A percentile compares a stretch with the other conserved stretches of the same genome.
phyloP scores from a whole-genome alignment of 2,329 filamentous ascomycete species.

The Colletotrichum phormii region DNA sequence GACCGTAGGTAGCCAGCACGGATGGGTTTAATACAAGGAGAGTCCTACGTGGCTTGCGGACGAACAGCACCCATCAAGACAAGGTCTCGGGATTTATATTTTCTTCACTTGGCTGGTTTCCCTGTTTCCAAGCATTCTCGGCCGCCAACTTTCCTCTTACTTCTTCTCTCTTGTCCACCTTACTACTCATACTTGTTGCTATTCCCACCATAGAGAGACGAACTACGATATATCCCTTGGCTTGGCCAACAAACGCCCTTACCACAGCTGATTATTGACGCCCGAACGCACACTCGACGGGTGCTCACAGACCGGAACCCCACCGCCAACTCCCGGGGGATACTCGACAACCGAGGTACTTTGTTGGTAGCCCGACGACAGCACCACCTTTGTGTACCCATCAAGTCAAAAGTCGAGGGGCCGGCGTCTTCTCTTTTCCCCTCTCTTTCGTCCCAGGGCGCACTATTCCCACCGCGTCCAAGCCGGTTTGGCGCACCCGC shows the following conservation, averaged over 20 bases:
- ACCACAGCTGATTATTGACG: constrained; percentile 23
- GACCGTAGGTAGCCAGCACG: neutral
- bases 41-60: neutral
- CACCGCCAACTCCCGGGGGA: constrained; percentile 15
- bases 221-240: neutral
- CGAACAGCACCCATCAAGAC: neutral
- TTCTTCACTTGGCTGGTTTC: neutral
- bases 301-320: constrained; percentile 29
- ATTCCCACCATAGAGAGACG: neutral
- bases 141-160: neutral
- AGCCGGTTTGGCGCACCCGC: neutral
- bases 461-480: constrained; percentile 11
- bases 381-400: constrained; percentile 10
- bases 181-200: neutral
- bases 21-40: neutral
- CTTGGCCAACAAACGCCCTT: neutral
- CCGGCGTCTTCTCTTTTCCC: neutral
- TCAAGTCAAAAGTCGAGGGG: constrained; percentile 12
- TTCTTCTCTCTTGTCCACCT: neutral
- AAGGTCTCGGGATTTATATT: neutral
- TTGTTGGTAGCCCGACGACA: neutral
- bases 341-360: constrained; percentile 19
- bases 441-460: neutral
- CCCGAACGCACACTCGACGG: constrained; percentile 20
- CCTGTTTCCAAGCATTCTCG: neutral